Percentiles rank a stretch among this genome's conserved stretches.
Conservation (phyloP, 176 grass and related monocot species). For the Eleusine coracana region DNA sequence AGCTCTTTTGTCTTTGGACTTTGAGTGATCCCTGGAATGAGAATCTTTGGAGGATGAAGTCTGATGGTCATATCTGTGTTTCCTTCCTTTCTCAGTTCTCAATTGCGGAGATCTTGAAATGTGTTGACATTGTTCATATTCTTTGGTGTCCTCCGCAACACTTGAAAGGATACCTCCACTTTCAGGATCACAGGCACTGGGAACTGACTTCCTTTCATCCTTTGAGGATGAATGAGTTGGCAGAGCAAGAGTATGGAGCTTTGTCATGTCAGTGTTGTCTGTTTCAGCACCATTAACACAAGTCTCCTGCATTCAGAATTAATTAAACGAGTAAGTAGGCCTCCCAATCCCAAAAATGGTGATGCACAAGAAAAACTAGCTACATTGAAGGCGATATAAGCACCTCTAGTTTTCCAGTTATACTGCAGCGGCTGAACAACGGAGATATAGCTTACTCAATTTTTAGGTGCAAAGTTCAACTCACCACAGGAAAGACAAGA, state of each 20-base stretch:
- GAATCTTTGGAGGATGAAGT: constrained; percentile 28
- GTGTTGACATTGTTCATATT: constrained; percentile 21
- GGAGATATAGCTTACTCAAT: background rate
- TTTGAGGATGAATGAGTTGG: constrained; percentile 12
- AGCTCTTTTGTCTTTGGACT: constrained; percentile 33
- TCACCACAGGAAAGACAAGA: background rate
- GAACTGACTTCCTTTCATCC: constrained; percentile 14
- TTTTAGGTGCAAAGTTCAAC: background rate
- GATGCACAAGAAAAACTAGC: constrained; percentile 27
- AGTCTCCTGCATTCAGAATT: constrained; percentile 20
- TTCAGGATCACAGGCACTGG: background rate
- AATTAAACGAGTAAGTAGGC: background rate
- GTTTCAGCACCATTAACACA: background rate
- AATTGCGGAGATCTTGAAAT: constrained; percentile 30
- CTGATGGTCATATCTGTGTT: constrained; percentile 15
- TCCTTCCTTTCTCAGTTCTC: constrained; percentile 40
- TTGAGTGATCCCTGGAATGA: constrained; percentile 46
- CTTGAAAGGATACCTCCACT: constrained; percentile 26
- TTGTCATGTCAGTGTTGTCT: background rate
- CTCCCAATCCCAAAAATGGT: background rate
- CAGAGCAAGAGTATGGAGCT: background rate
- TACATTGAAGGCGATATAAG: background rate
- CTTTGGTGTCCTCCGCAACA: constrained; percentile 17
- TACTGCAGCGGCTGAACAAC: constrained; percentile 2
- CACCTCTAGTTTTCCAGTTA: constrained; percentile 24